Conservation (phyloP, 2,329 filamentous ascomycete species). For the Cladophialophora immunda region DNA sequence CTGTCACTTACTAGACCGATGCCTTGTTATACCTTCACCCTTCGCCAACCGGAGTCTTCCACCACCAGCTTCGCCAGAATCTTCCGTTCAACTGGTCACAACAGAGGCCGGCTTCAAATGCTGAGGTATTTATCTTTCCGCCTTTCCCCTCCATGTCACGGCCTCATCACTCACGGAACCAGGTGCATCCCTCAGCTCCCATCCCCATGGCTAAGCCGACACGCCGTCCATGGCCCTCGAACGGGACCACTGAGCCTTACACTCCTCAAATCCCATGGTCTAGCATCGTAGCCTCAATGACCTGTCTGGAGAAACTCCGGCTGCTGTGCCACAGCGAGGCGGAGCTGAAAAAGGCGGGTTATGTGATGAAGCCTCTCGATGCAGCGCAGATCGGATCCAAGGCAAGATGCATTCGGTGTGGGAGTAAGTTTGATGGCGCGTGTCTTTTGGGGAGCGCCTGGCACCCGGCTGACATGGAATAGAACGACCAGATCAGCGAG, state of each 20-base stretch:
- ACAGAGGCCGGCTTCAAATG: background rate
- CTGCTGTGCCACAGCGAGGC: conserved; percentile 28
- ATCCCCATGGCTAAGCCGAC: background rate
- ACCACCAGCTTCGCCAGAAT: background rate
- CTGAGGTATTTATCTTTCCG: background rate
- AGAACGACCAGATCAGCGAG: background rate
- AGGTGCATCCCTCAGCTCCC: background rate
- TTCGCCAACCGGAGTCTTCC: background rate
- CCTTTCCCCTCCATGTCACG: background rate
- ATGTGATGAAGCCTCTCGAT: conserved; percentile 33
- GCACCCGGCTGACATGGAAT: background rate
- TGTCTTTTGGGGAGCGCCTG: background rate
- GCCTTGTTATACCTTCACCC: background rate
- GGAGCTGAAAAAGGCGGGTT: conserved; percentile 29
- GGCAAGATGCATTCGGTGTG: conserved; percentile 26
- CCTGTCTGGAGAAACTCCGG: conserved; percentile 29
- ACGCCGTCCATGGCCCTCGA: background rate
- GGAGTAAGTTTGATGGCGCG: conserved; percentile 17
- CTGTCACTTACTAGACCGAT: background rate
- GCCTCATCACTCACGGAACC: background rate
- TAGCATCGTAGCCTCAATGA: conserved; percentile 21
- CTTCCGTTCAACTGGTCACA: background rate
- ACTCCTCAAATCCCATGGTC: conserved; percentile 25
- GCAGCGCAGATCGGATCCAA: conserved; percentile 33
- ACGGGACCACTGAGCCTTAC: background rate